These are phyloP conservation scores for Apiosordaria backusii DNA, from an alignment of 495 filamentous ascomycete species.

Conservation along the genomic window DNA sequence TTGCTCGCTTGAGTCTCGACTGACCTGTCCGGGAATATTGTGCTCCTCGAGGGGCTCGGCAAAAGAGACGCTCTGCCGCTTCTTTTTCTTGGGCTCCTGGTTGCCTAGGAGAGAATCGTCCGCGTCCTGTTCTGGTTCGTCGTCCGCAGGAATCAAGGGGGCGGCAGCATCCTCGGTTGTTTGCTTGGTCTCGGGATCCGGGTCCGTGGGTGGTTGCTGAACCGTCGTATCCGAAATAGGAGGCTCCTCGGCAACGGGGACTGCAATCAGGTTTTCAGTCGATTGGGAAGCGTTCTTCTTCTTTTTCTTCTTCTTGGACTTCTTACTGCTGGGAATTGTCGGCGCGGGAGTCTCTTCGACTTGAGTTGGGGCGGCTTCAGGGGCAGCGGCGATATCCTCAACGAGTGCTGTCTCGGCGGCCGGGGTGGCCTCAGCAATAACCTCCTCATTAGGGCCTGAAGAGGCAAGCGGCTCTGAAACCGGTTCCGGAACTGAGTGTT, in stretches of 20 bases:
- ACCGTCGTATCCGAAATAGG: background rate
- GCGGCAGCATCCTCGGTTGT: background rate
- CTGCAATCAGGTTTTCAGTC: background rate
- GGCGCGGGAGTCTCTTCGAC: slow-evolving; percentile 7
- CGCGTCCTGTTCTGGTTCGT: slow-evolving; percentile 1
- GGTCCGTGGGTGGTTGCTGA: background rate
- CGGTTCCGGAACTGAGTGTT: background rate
- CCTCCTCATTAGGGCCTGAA: background rate
- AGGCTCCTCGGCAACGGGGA: background rate
- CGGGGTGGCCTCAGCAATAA: background rate
- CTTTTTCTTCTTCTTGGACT: slow-evolving; percentile 31
- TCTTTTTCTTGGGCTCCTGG: slow-evolving; percentile 4
- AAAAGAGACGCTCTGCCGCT: slow-evolving; percentile 35
- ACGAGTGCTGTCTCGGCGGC: background rate
- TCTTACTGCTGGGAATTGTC: slow-evolving; percentile 13
- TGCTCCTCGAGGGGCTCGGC: slow-evolving; percentile 29
- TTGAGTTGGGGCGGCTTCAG: background rate
- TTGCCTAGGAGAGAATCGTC: background rate
- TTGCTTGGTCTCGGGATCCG: background rate
- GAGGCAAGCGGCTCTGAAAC: background rate
- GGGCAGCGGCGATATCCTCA: slow-evolving; percentile 4
- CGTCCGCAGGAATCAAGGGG: background rate
- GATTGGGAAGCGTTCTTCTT: slow-evolving; percentile 19
- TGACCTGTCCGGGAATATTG: slow-evolving; percentile 1
- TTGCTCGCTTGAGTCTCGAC: slow-evolving; percentile 8